A percentile compares a stretch with the other conserved stretches of the same genome.
phyloP scores from a whole-genome alignment of 495 filamentous ascomycete genomes.

The Penicillium maclennaniae region DNA sequence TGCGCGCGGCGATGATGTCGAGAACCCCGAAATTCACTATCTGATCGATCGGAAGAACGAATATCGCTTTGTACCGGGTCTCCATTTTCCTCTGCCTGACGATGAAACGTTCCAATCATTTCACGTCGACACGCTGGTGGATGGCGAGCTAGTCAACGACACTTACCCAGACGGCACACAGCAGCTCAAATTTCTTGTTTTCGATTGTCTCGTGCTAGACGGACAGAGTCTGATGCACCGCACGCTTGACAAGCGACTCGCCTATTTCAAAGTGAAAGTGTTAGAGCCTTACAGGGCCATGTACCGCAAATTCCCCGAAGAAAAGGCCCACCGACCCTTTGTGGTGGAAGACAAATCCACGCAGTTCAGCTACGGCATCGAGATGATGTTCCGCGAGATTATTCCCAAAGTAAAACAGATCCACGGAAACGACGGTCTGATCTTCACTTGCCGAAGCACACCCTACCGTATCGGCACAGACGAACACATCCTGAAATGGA shows the following conservation, averaged over 20 bases:
- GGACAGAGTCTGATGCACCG: conserved; percentile 68
- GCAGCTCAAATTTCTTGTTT: conserved; percentile 80
- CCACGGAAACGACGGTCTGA: conserved; percentile 93
- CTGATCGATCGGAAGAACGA: conserved; percentile 97
- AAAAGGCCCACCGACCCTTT: conserved; percentile 69
- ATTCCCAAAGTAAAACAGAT: conserved; percentile 67
- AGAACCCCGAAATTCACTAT: conserved; percentile 60
- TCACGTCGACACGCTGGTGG: conserved; percentile 78
- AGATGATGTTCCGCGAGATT: conserved; percentile 83
- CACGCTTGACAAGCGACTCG: conserved; percentile 83
- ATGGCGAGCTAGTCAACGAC: conserved; percentile 91
- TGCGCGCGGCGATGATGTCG: conserved; percentile 50
- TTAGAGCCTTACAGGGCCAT: conserved; percentile 74
- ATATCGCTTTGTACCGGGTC: conserved; percentile 73
- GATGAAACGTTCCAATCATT: conserved; percentile 56
- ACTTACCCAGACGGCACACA: conserved; percentile 54
- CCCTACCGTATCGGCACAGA: conserved; percentile 89
- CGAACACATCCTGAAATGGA: conserved; percentile 94
- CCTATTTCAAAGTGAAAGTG: conserved; percentile 75
- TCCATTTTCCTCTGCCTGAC: conserved; percentile 75
- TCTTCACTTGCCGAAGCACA: conserved; percentile 87
- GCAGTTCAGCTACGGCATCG: conserved; percentile 81
- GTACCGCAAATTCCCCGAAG: conserved; percentile 63
- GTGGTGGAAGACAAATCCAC: conserved; percentile 79
- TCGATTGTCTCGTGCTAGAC: conserved; percentile 86